These are phyloP conservation scores for Graphilbum ipis-grandicollis DNA, from an alignment of 2,329 filamentous ascomycete species.

Conservation along the genomic window DNA sequence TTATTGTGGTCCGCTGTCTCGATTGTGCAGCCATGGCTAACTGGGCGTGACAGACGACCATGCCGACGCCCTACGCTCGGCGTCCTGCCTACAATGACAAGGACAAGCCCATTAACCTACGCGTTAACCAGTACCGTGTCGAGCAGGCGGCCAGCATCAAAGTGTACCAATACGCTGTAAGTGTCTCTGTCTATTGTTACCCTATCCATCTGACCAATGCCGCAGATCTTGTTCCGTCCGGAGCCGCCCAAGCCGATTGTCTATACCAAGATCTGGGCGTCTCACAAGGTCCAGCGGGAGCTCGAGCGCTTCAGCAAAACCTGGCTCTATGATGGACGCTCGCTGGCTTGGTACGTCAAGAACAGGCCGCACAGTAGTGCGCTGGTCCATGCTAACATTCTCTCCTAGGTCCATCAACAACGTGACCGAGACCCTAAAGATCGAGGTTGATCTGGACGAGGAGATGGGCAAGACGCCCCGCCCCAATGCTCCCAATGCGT, in stretches of 20 bases:
- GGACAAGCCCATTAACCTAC: slow-evolving; percentile 39
- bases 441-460: slow-evolving; percentile 56
- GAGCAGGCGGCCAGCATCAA: slow-evolving; percentile 12
- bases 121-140: slow-evolving; percentile 22
- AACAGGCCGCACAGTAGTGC: no score
- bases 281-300: slow-evolving; percentile 35
- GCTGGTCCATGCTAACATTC: no score
- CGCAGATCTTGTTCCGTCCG: slow-evolving; percentile 46
- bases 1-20: neutral
- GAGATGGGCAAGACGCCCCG: slow-evolving; percentile 26
- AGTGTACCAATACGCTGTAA: slow-evolving; percentile 75
- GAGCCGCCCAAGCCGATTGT: slow-evolving; percentile 45
- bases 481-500: slow-evolving; percentile 24
- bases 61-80: slow-evolving; percentile 17
- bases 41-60: slow-evolving; percentile 8
- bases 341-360: slow-evolving; percentile 87
- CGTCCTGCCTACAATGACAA: slow-evolving; percentile 40
- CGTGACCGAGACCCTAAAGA: slow-evolving; percentile 26
- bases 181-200: no score
- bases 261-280: slow-evolving; percentile 62
- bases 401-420: slow-evolving; percentile 18
- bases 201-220: neutral
- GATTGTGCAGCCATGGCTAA: neutral
- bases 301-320: slow-evolving; percentile 28
- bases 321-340: slow-evolving; percentile 70